These are phyloP conservation scores for Lecanicillium sp. DNA, from an alignment of 2,329 filamentous ascomycete species.

Conservation along the genomic window DNA sequence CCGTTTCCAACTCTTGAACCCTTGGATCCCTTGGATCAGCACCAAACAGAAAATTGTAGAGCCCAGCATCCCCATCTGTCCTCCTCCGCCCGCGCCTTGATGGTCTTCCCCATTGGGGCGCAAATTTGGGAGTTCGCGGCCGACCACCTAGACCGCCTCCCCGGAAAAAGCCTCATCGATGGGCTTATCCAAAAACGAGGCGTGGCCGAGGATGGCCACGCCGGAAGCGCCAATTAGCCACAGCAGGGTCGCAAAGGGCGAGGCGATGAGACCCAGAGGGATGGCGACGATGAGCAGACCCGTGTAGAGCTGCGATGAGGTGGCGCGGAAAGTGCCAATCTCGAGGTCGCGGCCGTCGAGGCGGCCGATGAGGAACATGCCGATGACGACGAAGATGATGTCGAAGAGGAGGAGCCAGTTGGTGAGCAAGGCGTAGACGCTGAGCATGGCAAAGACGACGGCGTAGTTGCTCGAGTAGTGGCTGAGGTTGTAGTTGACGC, in stretches of 20 bases:
- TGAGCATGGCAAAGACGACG: constrained; percentile 87
- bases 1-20: constrained; percentile 62
- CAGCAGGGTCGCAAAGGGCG: constrained; percentile 75
- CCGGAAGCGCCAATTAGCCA: constrained; percentile 96
- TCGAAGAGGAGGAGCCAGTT: constrained; percentile 84
- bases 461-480: constrained; percentile 99
- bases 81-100: constrained; percentile 74
- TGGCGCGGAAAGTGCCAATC: constrained; percentile 73
- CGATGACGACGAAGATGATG: constrained; percentile 77
- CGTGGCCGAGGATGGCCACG: constrained; percentile 90
- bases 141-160: constrained; percentile 99
- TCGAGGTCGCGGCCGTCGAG: constrained; percentile 84
- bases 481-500: constrained; percentile 93
- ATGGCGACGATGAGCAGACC: constrained; percentile 74
- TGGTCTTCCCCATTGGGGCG: constrained; percentile 99
- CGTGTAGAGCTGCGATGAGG: constrained; percentile 90
- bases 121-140: constrained; percentile 94
- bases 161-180: constrained; percentile 99
- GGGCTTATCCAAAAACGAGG: constrained; percentile 92
- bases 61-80: constrained; percentile 39
- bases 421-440: constrained; percentile 88
- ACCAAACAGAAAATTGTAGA: constrained; percentile 26
- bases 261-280: constrained; percentile 77
- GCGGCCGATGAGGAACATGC: constrained; percentile 87
- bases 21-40: constrained; percentile 19